Base-by-base conservation (phyloP, 169 alveolate species). In the Neospora caninum region DNA sequence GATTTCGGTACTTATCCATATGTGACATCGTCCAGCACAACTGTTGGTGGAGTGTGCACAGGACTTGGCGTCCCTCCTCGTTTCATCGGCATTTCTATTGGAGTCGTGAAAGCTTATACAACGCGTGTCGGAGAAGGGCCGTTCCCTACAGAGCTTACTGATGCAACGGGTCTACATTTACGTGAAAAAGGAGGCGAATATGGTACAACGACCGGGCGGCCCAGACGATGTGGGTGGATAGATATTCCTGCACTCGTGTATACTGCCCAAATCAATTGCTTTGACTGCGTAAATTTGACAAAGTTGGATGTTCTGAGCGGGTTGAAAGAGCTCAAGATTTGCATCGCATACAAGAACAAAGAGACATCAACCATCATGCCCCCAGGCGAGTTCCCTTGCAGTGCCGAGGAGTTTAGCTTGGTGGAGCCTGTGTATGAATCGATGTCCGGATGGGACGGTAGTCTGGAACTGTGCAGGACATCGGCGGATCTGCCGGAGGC, bases 111-210 rank as follows among this genome's bases (percentile, higher is more conserved):
- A 95, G 99, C 99, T 67, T 99, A 99, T 95, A 98, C 99, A 42
- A 99, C 99, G 22, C 97, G 99, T 93, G 99, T 99, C 20, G 99
- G 99, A 0, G 98, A 96, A 88, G 99, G 99, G 29, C 99, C 99
- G 20, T 98, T 99, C 96, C 99, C 99, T 34, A 98, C 99, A 36
- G 99, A 99, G 92, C 96, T 98, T 42, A 89, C 45, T 0, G 94
- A 91, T 34, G 91, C 31, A 1, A 36, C 43, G 29, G 88, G 94
- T 13, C 34, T 6, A 2, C 94, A 73, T 43, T 34, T 91, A 25
- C 94, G 64, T 22, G 80, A 39, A 7, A 16, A 10, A 36, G 97
- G 97, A 4, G 88, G 95, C 53, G 99, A 99, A 95, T 96, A 96
- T 95, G 99, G 99, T n/a, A 97, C 99, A 27, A 98, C 99, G 0